phyloP scores from a whole-genome alignment of 805 yeast species.

The Komagataella phaffii region DNA sequence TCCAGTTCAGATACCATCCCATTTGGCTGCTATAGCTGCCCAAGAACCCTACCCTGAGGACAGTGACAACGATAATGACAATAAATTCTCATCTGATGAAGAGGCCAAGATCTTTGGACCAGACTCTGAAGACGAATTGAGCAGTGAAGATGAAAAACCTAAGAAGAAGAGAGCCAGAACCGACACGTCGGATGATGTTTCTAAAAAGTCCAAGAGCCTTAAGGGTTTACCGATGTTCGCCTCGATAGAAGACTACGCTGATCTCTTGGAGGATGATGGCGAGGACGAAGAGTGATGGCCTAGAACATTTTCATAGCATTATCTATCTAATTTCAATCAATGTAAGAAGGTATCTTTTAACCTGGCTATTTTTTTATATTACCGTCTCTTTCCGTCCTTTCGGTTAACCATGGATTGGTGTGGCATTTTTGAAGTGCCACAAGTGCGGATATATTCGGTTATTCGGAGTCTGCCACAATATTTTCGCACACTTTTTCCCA shows the following conservation, averaged over 20 bases:
- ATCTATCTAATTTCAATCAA: background rate
- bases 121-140: conserved; percentile 12
- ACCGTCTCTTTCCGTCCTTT: background rate
- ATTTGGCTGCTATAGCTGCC: conserved; percentile 22
- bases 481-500: background rate
- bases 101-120: conserved; percentile 5
- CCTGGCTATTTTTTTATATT: background rate
- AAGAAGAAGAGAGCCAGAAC: conserved; percentile 14
- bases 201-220: conserved; percentile 41
- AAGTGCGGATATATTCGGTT: background rate
- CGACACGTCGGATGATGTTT: conserved; percentile 9
- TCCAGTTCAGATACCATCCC: conserved; percentile 18
- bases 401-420: background rate
- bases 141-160: conserved; percentile 9
- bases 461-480: background rate
- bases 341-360: background rate
- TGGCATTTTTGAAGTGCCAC: background rate
- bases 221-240: conserved; percentile 76
- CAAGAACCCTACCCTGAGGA: conserved; percentile 22
- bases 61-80: conserved; percentile 10
- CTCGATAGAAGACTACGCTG: conserved; percentile 75
- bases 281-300: conserved; percentile 15
- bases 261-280: conserved; percentile 55
- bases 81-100: conserved; percentile 5
- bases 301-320: background rate